Base-by-base conservation (phyloP, 2,329 filamentous ascomycete species). In the Cercospora sp. region DNA sequence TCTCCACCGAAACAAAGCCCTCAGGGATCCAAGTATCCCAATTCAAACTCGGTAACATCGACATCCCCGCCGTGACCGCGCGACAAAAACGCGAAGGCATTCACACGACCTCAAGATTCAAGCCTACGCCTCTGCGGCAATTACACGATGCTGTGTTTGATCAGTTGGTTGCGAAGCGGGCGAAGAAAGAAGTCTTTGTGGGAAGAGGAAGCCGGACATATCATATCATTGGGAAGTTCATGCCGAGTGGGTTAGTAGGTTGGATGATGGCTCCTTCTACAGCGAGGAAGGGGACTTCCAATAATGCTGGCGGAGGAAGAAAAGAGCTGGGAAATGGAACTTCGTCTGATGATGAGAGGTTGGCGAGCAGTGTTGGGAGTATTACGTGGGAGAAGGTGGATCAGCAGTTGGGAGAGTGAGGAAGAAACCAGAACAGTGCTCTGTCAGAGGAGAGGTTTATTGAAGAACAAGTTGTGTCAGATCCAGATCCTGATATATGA, bases 141-240 rank as follows among this genome's bases (percentile, higher is more conserved):
- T 85, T 99, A 64, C 92, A 98, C 80, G 90, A 93, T 76, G 89
- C 91, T 2, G 90, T 99, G 9, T 96, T 97, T 77, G 94, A 98
- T 78, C 92, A 95, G 36, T 87, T 98, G 64, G 90, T 92, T 71
- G 86, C 88, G 53, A 86, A 86, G 72, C 77, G 78, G 60, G 86
- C 85, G 28, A 84, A 83, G 58, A 83, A 87, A 40, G 87, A 91
- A 1, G 87, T 94, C 71, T 89, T 92, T 67, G 90, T 97, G 16
- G 95, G 95, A 0, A 88, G 93, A 62, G 95, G 95, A 6, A 92
- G 93, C 61, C 85, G 90, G 65, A 84, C 93, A 0, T 98, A 98
- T 79, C 91, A 92, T 45, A 85, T 97, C 31, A 90, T 98, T 7
- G 95, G 94, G 5, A 86, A 87, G 45, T 94, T 90, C 87, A 85